A percentile compares a stretch with the other conserved stretches of the same genome.
Conservation (phyloP, 2,329 filamentous ascomycete species). For the Onygenales sp. region DNA sequence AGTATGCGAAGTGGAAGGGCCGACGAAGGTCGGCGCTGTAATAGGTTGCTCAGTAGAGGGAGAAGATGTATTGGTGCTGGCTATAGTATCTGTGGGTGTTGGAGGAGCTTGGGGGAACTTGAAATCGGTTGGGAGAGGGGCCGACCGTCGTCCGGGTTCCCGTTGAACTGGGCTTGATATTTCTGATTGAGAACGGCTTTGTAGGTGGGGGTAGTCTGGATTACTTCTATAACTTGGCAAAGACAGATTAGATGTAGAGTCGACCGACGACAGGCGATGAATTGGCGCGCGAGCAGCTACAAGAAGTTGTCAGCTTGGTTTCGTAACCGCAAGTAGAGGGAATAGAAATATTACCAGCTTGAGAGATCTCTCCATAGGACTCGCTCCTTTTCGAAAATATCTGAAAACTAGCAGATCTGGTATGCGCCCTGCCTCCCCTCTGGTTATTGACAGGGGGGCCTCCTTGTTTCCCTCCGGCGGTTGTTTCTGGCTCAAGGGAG, state of each 20-base stretch:
- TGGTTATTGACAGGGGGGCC: constrained; percentile 26
- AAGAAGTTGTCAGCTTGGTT: background rate
- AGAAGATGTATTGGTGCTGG: constrained; percentile 17
- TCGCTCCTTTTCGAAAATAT: constrained; percentile 47
- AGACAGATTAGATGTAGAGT: constrained; percentile 22
- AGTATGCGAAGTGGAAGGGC: constrained; percentile 4
- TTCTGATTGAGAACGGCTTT: constrained; percentile 21
- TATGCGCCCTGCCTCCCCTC: constrained; percentile 56
- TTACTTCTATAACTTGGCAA: constrained; percentile 23
- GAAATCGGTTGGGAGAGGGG: constrained; percentile 38
- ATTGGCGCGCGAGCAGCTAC: constrained; percentile 24
- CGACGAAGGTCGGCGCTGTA: constrained; percentile 10
- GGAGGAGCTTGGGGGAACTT: constrained; percentile 45
- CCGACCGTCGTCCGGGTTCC: constrained; percentile 16
- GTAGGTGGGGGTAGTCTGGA: constrained; percentile 14
- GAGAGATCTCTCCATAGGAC: constrained; percentile 28
- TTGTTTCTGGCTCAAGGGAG: constrained; percentile 53
- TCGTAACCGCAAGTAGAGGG: background rate
- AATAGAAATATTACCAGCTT: constrained; percentile 26
- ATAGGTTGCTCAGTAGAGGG: constrained; percentile 21
- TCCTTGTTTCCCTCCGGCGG: constrained; percentile 21
- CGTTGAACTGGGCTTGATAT: constrained; percentile 4
- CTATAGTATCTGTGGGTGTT: constrained; percentile 20
- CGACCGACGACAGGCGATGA: constrained; percentile 22
- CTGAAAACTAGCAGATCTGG: constrained; percentile 72